Conservation (phyloP, 768 basidiomycete species). For the Solioccasus polychromus region DNA sequence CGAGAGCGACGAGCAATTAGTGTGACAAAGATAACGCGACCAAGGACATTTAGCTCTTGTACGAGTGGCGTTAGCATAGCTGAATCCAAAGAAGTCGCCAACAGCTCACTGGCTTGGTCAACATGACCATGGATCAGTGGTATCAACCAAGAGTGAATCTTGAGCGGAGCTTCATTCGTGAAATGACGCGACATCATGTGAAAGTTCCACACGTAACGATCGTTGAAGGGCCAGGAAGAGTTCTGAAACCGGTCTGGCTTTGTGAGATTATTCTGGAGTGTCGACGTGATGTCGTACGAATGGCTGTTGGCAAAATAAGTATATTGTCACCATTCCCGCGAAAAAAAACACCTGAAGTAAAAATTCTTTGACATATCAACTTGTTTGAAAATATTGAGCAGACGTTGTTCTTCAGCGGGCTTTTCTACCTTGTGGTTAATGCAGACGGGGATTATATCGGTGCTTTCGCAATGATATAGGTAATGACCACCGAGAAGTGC, state of each 20-base stretch:
- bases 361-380: constrained; percentile 99
- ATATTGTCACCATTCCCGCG: background rate
- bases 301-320: constrained; percentile 50
- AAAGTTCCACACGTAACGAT: constrained; percentile 94
- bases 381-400: constrained; percentile 90
- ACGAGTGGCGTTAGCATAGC: background rate
- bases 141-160: constrained; percentile 78
- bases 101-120: constrained; percentile 97
- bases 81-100: constrained; percentile 3
- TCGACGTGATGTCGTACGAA: constrained; percentile 96
- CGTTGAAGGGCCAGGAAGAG: constrained; percentile 69
- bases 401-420: constrained; percentile 82
- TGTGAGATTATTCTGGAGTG: constrained; percentile 87
- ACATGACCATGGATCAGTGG: constrained; percentile 95
- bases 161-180: constrained; percentile 35
- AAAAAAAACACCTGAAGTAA: constrained; percentile 76
- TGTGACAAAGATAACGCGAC: constrained; percentile 87
- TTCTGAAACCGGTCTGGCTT: constrained; percentile 43
- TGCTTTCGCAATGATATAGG: constrained; percentile 92
- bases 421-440: constrained; percentile 83
- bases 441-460: constrained; percentile 76
- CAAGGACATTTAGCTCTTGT: constrained; percentile 86
- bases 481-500: constrained; percentile 95
- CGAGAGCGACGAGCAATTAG: constrained; percentile 93
- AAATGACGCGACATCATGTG: constrained; percentile 78